Percentiles rank a stretch among this genome's conserved stretches.
Conservation (phyloP, 129 eudicot species). For the Centrapalus pauciflorus region DNA sequence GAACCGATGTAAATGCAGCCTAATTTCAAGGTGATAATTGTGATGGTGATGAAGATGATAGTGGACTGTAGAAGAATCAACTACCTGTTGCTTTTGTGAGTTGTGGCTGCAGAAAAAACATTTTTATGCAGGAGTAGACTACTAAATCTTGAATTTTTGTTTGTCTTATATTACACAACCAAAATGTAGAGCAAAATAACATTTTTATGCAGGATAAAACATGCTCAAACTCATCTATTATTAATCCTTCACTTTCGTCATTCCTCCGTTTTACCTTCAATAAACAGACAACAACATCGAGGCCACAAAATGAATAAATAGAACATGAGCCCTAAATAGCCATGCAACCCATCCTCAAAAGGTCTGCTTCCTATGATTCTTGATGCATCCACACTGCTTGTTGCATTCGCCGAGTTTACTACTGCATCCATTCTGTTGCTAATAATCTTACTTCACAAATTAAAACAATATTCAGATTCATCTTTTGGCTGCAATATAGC, state of each 20-base stretch:
- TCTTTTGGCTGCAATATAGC: background rate
- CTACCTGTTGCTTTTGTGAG: too few relatives aligned
- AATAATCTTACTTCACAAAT: conserved; percentile 56
- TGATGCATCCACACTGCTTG: conserved; percentile 41
- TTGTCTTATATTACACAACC: conserved; percentile 3
- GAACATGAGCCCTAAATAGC: conserved; percentile 30
- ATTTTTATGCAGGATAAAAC: conserved; percentile 5
- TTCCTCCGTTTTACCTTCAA: conserved; percentile 30
- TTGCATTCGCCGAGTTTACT: conserved; percentile 61
- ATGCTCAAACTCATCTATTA: conserved; percentile 25
- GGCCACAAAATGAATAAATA: conserved; percentile 33
- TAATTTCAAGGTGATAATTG: too few relatives aligned
- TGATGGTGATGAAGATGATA: too few relatives aligned
- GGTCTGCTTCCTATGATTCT: conserved; percentile 27
- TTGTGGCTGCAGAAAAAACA: too few relatives aligned
- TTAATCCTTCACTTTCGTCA: conserved; percentile 26
- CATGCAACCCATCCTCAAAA: conserved; percentile 9
- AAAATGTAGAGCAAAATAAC: conserved; percentile 26
- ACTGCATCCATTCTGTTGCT: conserved; percentile 53
- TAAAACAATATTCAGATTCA: background rate
- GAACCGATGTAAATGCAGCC: too few relatives aligned
- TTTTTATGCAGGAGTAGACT: conserved; percentile 2
- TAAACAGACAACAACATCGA: background rate
- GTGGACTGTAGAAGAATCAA: too few relatives aligned
- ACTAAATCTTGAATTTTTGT: background rate